Percentiles rank a stretch among this genome's conserved stretches.
Conservation (phyloP, 2,329 filamentous ascomycete species). For the Ciborinia camelliae region DNA sequence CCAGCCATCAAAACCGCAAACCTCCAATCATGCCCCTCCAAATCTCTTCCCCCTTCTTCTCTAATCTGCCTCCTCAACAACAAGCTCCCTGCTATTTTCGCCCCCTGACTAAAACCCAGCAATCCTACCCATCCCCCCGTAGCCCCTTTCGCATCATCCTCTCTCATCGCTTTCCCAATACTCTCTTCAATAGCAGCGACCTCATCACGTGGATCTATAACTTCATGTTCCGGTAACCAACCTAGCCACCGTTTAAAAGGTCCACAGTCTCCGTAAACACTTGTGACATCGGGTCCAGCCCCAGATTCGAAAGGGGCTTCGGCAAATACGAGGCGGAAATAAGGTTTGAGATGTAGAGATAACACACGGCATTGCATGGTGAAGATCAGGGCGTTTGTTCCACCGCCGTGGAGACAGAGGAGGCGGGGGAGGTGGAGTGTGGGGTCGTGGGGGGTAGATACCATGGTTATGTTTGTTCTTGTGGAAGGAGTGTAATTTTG, state of each 20-base stretch:
- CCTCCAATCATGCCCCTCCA: conserved; percentile 42
- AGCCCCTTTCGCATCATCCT: conserved; percentile 47
- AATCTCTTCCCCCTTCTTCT: conserved; percentile 12
- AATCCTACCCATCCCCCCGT: conserved; percentile 56
- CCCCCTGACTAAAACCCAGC: conserved; percentile 66
- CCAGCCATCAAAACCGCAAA: conserved; percentile 63
- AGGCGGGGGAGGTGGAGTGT: conserved; percentile 53
- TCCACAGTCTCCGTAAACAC: conserved; percentile 62
- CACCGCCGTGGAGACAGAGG: conserved; percentile 78
- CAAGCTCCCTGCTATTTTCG: conserved; percentile 57
- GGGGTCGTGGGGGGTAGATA: conserved; percentile 11
- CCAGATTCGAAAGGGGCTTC: conserved; percentile 64
- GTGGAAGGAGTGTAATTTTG: neutral
- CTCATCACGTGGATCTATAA: conserved; percentile 42
- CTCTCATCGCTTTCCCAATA: conserved; percentile 48
- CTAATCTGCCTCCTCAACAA: conserved; percentile 56
- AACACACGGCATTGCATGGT: conserved; percentile 59
- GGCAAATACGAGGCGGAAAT: conserved; percentile 69
- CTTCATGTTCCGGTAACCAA: conserved; percentile 58
- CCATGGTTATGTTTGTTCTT: neutral
- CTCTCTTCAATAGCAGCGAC: conserved; percentile 42
- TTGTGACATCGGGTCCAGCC: conserved; percentile 58
- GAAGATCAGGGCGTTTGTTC: conserved; percentile 69
- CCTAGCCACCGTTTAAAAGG: conserved; percentile 65
- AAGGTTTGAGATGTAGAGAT: conserved; percentile 21